A percentile compares a stretch with the other conserved stretches of the same genome.
These are phyloP conservation scores for Osmanthus fragrans DNA, from an alignment of 257 asterid genomes.

Conservation along the genomic window DNA sequence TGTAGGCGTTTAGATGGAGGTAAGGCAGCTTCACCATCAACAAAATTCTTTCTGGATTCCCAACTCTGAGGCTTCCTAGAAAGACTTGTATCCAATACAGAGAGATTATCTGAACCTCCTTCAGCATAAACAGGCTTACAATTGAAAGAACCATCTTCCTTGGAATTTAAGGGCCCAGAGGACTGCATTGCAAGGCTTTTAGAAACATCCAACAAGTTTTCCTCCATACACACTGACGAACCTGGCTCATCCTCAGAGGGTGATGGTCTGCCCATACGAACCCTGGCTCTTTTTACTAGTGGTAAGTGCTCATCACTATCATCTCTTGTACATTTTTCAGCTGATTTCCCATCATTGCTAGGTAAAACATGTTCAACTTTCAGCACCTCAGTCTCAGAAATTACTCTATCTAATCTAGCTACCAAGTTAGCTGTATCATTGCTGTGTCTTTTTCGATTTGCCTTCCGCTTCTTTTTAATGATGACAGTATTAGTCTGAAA, in stretches of 20 bases:
- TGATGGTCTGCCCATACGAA: constrained; percentile 75
- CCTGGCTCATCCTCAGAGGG: constrained; percentile 44
- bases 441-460: constrained; percentile 58
- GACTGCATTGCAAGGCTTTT: constrained; percentile 37
- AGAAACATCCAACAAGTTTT: constrained; percentile 40
- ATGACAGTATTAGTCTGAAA: constrained; percentile 58
- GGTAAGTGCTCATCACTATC: constrained; percentile 93
- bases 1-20: constrained; percentile 96
- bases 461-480: constrained; percentile 73
- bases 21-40: constrained; percentile 86
- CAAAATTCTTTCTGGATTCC: constrained; percentile 50
- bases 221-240: constrained; percentile 47
- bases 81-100: constrained; percentile 38
- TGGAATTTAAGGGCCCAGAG: constrained; percentile 38
- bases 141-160: constrained; percentile 44
- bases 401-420: constrained; percentile 37
- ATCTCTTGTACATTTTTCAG: constrained; percentile 48
- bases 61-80: constrained; percentile 43
- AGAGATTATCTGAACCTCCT: constrained; percentile 30
- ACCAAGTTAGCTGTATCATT: constrained; percentile 41
- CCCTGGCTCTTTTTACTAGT: constrained; percentile 87
- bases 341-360: constrained; percentile 44
- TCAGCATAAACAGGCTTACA: constrained; percentile 26
- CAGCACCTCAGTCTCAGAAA: constrained; percentile 43
- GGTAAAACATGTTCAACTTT: constrained; percentile 42